Evolutionary conservation across 345 rosid genomes (phyloP).

Genomic region (Salix exigua): DNA sequence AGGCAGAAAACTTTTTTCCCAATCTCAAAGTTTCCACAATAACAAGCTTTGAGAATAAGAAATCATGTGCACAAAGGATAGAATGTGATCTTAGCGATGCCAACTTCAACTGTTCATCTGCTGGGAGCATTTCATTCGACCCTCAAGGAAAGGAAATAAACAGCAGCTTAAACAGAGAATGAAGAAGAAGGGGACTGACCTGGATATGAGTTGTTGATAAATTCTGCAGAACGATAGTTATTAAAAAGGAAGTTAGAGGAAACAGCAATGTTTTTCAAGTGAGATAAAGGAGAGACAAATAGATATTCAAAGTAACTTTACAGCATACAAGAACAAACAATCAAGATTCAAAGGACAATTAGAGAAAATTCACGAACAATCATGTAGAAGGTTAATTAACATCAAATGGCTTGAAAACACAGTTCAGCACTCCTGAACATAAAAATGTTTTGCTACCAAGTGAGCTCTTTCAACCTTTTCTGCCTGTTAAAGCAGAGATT

Average conservation of each 20-base stretch:
- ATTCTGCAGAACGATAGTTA: slow-evolving; percentile 24
- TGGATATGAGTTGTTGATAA: slow-evolving; percentile 19
- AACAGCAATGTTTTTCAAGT: background rate
- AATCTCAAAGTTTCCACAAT: background rate
- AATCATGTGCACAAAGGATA: background rate
- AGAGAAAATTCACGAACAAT: background rate
- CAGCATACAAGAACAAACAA: background rate
- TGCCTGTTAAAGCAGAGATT: background rate
- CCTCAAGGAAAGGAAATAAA: background rate
- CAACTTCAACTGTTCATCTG: background rate
- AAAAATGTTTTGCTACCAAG: background rate
- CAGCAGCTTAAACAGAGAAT: background rate
- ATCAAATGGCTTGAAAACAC: background rate
- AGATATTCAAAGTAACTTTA: background rate
- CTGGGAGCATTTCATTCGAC: background rate
- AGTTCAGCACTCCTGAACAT: background rate
- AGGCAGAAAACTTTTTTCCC: background rate
- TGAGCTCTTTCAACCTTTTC: background rate
- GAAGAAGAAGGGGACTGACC: slow-evolving; percentile 21
- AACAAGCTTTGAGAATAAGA: background rate
- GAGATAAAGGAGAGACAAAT: background rate
- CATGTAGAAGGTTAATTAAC: background rate
- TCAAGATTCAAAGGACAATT: background rate
- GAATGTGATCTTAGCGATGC: background rate
- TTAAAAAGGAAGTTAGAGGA: background rate